Evolutionary conservation across 2,329 filamentous ascomycete species (phyloP), one percentile per base, ranked within the genome.

Genomic region (Fusarium illudens): DNA sequence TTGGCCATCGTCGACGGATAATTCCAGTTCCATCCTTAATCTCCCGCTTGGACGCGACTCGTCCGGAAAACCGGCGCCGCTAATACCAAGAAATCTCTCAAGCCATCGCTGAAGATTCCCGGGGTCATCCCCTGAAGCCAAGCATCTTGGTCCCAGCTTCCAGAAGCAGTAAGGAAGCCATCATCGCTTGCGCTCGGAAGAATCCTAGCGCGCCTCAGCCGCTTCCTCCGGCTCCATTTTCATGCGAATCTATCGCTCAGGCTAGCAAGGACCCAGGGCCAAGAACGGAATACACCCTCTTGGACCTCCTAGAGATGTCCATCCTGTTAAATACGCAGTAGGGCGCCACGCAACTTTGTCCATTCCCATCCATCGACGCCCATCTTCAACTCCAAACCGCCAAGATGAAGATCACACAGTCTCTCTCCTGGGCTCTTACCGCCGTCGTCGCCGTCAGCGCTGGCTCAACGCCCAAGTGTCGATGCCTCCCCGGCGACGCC

Each of bases 401-500:
- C 29, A 67, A 46, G 20, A 73, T 73, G 71, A 73, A 63, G 58
- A 39, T 67, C 54, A 39, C 53, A 4, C 46, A 36, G 12, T 58
- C 61, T 12, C 10, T 68, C 9, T 60, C 62, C 32, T 29, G 68
- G 48, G 55, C 71, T 53, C 32, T 73, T 20, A 44, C 62, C 46
- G 57, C 59, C 30, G n/a, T 57, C 20, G 19, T 61, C 29, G 36
- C 60, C 27, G 49, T 54, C 32, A 42, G 42, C 27, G 56, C 57
- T 54, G 27, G 32, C 48, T 65, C 29, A 34, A 46, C 53, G 13
- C 36, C 66, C 44, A 71, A 65, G 33, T 86, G 84, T 73, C 79
- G 80, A 17, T 86, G 81, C 74, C 80, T 84, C 32, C 85, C 86
- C 2, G 81, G 80, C 15, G 84, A 88, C 52, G 30, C 70, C 1